Base-by-base conservation (phyloP, 345 rosid species). In the Brassica juncea region DNA sequence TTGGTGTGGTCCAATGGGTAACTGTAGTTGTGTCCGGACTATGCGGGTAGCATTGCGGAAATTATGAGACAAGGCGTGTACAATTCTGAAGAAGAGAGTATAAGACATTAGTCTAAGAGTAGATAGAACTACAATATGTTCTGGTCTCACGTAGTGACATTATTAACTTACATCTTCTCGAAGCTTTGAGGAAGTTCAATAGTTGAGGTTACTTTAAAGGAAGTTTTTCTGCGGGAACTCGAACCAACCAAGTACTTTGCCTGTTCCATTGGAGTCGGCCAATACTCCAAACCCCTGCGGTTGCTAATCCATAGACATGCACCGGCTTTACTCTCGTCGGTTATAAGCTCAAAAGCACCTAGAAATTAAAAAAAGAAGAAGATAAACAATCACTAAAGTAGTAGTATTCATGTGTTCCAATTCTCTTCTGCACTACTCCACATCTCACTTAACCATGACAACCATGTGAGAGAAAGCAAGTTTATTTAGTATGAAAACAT, bases 321-420 rank as follows among this genome's bases (percentile, higher is more conserved):
- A 63, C 98, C 98, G 60, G 90, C 98, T 85, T 89, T 92, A 30
- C 77, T 90, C 82, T 92, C 93, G 78, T 95, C 81, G 3, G 74
- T 85, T 65, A 95, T 95, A 73, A 95, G 98, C 86, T 92, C 94
- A 82, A 92, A 92, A 77, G 92, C 93, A 77, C 98, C 99, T 92
- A 75, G 27, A 76, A 54, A 60, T 3, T 7, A 49, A n/a, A n/a
- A 49, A 27, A 76, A 16, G 25, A 23, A 23, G 25, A 23, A 23
- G 32, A 52, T n/a, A n/a, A 47, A 52, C 70, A 73, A 52, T 61
- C 27, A 44, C 62, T 61, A 25, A 27, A 64, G 25, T 23, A 10
- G 58, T 2, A 72, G 7, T 34, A 60, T 47, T 79, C 15, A 14
- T 3, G 30, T 31, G 54, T 44, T 67, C 34, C 11, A 34, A 42